A percentile compares a stretch with the other conserved stretches of the same genome.
Evolutionary conservation across 2,329 filamentous ascomycete genomes (phyloP).

Genomic region (Hymenotorrendiella dingleyae): DNA sequence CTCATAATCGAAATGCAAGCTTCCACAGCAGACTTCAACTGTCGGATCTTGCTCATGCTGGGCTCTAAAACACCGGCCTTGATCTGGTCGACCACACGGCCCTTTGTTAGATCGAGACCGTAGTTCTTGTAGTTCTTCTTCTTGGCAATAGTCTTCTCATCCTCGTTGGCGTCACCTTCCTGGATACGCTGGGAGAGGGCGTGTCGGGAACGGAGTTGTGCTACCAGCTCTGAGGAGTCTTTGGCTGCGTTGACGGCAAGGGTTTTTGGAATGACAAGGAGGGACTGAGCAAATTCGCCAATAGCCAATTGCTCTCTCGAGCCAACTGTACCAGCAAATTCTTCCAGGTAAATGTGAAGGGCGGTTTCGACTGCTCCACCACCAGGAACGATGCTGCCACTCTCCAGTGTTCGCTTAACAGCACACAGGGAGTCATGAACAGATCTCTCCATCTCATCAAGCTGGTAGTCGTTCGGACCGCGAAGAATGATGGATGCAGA

Average conservation of each 20-base stretch:
- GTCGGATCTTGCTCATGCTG: conserved; percentile 95
- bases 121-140: conserved; percentile 99
- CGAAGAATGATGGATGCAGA: conserved; percentile 95
- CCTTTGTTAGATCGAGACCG: conserved; percentile 81
- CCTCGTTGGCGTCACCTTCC: conserved; percentile 76
- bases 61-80: conserved; percentile 95
- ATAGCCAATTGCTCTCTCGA: conserved; percentile 97
- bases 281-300: conserved; percentile 90
- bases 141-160: conserved; percentile 83
- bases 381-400: conserved; percentile 91
- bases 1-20: conserved; percentile 99
- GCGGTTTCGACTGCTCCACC: conserved; percentile 98
- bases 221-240: conserved; percentile 90
- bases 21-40: conserved; percentile 97
- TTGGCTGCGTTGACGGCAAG: conserved; percentile 96
- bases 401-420: conserved; percentile 95
- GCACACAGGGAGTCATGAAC: conserved; percentile 95
- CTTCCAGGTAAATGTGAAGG: conserved; percentile 96
- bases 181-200: conserved; percentile 88
- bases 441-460: conserved; percentile 99
- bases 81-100: conserved; percentile 86
- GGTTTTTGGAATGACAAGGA: conserved; percentile 93
- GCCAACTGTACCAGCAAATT: conserved; percentile 95
- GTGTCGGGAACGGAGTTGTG: conserved; percentile 89
- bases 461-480: conserved; percentile 89